A percentile compares a stretch with the other conserved stretches of the same genome.
These are phyloP conservation scores for Elsinoe ampelina DNA, from an alignment of 2,329 filamentous ascomycete species.

Conservation along the genomic window DNA sequence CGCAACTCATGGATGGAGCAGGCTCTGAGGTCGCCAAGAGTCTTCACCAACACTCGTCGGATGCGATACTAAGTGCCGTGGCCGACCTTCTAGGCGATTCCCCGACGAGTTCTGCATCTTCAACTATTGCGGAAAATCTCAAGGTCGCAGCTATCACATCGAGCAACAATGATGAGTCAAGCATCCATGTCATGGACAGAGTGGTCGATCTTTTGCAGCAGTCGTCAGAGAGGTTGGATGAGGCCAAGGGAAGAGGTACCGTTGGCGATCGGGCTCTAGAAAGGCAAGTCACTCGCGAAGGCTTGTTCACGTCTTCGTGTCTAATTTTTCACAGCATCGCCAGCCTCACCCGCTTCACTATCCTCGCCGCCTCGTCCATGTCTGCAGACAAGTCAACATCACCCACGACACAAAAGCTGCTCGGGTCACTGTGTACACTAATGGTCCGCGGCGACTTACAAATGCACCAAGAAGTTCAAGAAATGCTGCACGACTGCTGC, in stretches of 20 bases:
- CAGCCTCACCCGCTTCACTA: background rate
- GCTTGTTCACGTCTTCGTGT: background rate
- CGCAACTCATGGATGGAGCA: conserved; percentile 32
- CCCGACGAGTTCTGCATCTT: background rate
- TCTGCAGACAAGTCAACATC: background rate
- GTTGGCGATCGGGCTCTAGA: background rate
- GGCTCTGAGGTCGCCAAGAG: conserved; percentile 17
- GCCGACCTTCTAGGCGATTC: conserved; percentile 13
- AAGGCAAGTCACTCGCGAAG: background rate
- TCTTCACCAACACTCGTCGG: conserved; percentile 2
- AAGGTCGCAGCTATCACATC: conserved; percentile 18
- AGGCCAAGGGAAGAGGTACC: background rate
- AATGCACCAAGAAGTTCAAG: background rate
- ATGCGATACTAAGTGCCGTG: conserved; percentile 14
- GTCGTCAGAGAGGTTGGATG: background rate
- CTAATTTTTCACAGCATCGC: conserved; percentile 2
- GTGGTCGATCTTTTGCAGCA: background rate
- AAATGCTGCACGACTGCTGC: conserved; percentile 1
- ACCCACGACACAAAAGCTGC: background rate
- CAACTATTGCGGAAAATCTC: conserved; percentile 21
- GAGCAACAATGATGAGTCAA: conserved; percentile 14
- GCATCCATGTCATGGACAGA: background rate
- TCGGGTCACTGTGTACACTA: background rate
- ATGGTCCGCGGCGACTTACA: background rate
- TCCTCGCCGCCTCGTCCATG: background rate